Conservation (phyloP, 768 basidiomycete genomes). For the Mycena floridula region DNA sequence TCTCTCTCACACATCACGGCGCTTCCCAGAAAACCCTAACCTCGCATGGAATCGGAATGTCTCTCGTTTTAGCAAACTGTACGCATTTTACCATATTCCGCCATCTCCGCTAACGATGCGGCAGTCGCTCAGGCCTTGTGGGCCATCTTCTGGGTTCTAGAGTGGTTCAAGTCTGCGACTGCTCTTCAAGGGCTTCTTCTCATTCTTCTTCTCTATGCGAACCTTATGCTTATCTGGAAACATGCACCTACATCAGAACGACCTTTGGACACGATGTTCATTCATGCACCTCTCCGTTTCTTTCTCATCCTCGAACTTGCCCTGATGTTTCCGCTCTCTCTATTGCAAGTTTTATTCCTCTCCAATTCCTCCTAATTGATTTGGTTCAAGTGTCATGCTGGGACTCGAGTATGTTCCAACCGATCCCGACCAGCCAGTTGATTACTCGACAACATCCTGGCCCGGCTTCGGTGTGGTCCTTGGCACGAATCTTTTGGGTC, state of each 20-base stretch:
- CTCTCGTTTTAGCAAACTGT: slow-evolving; percentile 76
- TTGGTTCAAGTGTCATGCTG: slow-evolving; percentile 53
- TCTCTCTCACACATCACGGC: slow-evolving; percentile 3
- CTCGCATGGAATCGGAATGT: slow-evolving; percentile 67
- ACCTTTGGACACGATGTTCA: slow-evolving; percentile 74
- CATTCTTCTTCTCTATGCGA: slow-evolving; percentile 71
- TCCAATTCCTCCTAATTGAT: slow-evolving; percentile 52
- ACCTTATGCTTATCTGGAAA: slow-evolving; percentile 71
- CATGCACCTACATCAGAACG: slow-evolving; percentile 51
- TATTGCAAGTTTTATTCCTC: slow-evolving; percentile 47
- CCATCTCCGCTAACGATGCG: no score
- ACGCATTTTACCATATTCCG: no score
- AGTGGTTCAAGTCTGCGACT: slow-evolving; percentile 73
- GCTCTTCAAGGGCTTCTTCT: slow-evolving; percentile 67
- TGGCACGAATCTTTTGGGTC: slow-evolving; percentile 52
- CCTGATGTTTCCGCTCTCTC: slow-evolving; percentile 52
- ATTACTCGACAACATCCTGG: slow-evolving; percentile 61
- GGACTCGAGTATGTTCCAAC: slow-evolving; percentile 51
- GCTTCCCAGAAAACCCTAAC: slow-evolving; percentile 55
- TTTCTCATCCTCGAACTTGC: slow-evolving; percentile 50
- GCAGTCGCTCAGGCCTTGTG: no score
- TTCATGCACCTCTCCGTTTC: slow-evolving; percentile 83
- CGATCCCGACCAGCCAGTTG: slow-evolving; percentile 36
- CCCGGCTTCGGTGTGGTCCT: slow-evolving; percentile 67
- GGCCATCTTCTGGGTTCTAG: slow-evolving; percentile 64